Evolutionary conservation across 2,329 filamentous ascomycete genomes (phyloP), one percentile per base, ranked within the genome.

Genomic region (Nigrospora sphaerica): DNA sequence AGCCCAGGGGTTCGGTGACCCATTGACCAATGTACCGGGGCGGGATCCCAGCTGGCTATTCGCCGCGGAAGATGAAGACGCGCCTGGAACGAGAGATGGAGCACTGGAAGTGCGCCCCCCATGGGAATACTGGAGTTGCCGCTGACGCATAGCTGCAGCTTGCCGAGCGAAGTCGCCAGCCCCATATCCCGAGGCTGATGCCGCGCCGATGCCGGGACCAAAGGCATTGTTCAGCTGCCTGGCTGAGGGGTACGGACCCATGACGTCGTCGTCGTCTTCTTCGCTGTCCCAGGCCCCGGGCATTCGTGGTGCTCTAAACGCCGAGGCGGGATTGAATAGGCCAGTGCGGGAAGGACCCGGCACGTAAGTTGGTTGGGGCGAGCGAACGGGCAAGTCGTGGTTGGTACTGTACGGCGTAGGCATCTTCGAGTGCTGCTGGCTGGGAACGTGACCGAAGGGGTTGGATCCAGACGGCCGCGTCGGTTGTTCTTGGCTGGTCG

Each of bases 391-490:
- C n/a, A 39, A 6, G 43, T 17, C 12, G 32, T 31, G 44, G 19
- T 12, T 14, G 7, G 12, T 18, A 16, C 38, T 17, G 16, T 32
- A 23, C 36, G 17, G 44, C 16, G 14, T 51, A 37, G 12, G 39
- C 50, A 41, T 50, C 46, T 11, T 46, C 28, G 13, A 28, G 23
- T 28, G 23, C 2, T 28, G 23, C 10, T 10, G 23, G 23, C 23
- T 10, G 23, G 23, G 23, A 28, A 57, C 54, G 32, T 51, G 47
- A 34, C 52, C 42, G 35, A 59, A 58, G 6, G 55, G 53, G 42
- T 48, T 52, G 6, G 49, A 50, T 14, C 43, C 48, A 41, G 42
- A n/a, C 12, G n/a, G n/a, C n/a, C 36, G 49, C 28, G 6, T 44
- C 43, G 44, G 32, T 13, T 19, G 12, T 39, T 9, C 31, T 13